These are phyloP conservation scores for Mortierella antarctica DNA, from an alignment of 192 early-diverging fungal genomes.

Conservation along the genomic window DNA sequence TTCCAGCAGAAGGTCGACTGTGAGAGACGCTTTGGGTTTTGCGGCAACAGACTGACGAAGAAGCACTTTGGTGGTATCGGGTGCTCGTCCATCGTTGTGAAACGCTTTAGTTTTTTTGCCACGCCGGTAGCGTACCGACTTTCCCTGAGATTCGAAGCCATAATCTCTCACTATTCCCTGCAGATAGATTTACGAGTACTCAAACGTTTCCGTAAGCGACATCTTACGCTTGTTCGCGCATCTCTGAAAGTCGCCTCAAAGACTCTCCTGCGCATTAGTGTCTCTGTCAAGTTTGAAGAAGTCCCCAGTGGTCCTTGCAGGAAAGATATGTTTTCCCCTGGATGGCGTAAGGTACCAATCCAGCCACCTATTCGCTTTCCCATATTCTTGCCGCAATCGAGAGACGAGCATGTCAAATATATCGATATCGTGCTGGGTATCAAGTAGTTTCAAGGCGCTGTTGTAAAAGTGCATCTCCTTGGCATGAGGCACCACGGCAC, in stretches of 20 bases:
- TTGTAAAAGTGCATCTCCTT: not conserved
- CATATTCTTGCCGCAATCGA: not conserved
- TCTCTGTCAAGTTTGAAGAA: not conserved
- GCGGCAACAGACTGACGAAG: no score
- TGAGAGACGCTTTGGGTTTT: no score
- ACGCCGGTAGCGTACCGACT: no score
- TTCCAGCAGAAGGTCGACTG: no score
- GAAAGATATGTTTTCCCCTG: constrained; percentile 4
- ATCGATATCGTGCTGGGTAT: not conserved
- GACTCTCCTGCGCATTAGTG: constrained; percentile 12
- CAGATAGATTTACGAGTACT: not conserved
- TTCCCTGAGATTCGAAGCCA: no score
- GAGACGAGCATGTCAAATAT: not conserved
- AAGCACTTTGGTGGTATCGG: no score
- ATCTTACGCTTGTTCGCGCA: not conserved
- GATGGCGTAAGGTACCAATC: constrained; percentile 4
- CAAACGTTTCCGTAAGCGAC: not conserved
- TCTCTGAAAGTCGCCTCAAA: constrained; percentile 2
- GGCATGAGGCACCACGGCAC: not conserved
- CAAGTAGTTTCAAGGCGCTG: not conserved
- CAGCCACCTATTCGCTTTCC: not conserved
- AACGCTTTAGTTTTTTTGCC: no score
- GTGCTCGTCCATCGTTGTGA: no score
- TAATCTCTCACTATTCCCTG: no score
- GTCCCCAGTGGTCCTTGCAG: not conserved